phyloP scores from a whole-genome alignment of 345 rosid species.

The Eucalyptus brandiana region DNA sequence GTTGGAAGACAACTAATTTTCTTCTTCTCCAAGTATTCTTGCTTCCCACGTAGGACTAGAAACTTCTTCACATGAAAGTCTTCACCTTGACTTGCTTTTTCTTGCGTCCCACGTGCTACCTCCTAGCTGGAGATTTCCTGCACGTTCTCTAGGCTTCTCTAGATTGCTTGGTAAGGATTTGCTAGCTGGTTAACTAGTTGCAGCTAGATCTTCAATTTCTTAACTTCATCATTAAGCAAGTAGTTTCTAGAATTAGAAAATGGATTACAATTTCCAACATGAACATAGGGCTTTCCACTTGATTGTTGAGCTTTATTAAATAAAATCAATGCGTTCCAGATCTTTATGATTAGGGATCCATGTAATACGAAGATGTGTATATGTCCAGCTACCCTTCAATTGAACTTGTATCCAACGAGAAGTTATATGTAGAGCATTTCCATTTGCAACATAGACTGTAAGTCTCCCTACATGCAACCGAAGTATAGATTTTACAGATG shows the following conservation, averaged over 20 bases:
- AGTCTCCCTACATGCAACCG: neutral
- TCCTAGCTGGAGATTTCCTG: neutral
- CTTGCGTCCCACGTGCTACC: accelerated
- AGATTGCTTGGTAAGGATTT: neutral
- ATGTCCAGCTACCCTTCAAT: neutral
- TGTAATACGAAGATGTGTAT: neutral
- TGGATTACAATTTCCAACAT: neutral
- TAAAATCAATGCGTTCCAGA: neutral
- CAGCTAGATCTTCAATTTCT: neutral
- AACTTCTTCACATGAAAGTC: neutral
- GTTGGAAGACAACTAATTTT: neutral
- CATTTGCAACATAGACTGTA: neutral
- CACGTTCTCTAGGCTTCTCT: neutral
- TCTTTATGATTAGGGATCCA: neutral
- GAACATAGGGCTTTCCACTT: neutral
- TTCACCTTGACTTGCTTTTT: neutral
- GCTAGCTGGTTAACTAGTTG: neutral
- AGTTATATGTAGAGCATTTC: neutral
- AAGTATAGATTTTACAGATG: neutral
- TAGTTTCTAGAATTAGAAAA: neutral
- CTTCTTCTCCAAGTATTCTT: neutral
- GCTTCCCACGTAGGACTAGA: neutral
- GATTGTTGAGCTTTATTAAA: neutral
- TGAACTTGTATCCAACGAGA: neutral
- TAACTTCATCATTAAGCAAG: neutral